Conservation (phyloP, 2,329 filamentous ascomycete genomes). For the Cytospora mali region DNA sequence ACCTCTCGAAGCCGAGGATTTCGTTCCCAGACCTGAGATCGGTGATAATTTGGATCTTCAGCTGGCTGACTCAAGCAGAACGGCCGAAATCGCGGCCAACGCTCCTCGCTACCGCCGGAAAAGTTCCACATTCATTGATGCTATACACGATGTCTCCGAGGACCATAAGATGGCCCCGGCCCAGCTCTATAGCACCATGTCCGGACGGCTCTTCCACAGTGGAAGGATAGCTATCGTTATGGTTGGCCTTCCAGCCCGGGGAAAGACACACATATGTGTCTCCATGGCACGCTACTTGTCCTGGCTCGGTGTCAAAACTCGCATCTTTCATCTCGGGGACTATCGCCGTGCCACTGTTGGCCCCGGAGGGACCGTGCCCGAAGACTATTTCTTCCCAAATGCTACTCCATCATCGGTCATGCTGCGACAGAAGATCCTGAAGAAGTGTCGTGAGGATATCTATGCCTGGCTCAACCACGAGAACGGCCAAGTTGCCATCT, state of each 20-base stretch:
- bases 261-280: slow-evolving; percentile 97
- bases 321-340: slow-evolving; percentile 96
- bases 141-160: slow-evolving; percentile 89
- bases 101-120: slow-evolving; percentile 87
- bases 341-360: slow-evolving; percentile 92
- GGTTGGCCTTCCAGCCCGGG: slow-evolving; percentile 89
- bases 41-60: slow-evolving; percentile 26
- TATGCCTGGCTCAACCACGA: slow-evolving; percentile 96
- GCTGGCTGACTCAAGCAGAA: slow-evolving; percentile 56
- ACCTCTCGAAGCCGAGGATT: background rate
- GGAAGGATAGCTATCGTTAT: slow-evolving; percentile 97
- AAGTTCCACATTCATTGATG: slow-evolving; percentile 96
- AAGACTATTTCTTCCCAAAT: slow-evolving; percentile 97
- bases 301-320: slow-evolving; percentile 97
- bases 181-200: slow-evolving; percentile 98
- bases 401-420: slow-evolving; percentile 92
- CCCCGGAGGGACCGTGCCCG: slow-evolving; percentile 79
- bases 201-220: slow-evolving; percentile 93
- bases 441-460: slow-evolving; percentile 96
- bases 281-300: slow-evolving; percentile 91
- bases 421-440: slow-evolving; percentile 92
- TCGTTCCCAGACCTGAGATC: slow-evolving; percentile 24
- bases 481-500: slow-evolving; percentile 97
- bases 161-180: slow-evolving; percentile 85
- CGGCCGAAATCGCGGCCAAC: slow-evolving; percentile 88